Evolutionary conservation across 202 grass and related monocot genomes (phyloP).

Genomic region (Panicum hallii): DNA sequence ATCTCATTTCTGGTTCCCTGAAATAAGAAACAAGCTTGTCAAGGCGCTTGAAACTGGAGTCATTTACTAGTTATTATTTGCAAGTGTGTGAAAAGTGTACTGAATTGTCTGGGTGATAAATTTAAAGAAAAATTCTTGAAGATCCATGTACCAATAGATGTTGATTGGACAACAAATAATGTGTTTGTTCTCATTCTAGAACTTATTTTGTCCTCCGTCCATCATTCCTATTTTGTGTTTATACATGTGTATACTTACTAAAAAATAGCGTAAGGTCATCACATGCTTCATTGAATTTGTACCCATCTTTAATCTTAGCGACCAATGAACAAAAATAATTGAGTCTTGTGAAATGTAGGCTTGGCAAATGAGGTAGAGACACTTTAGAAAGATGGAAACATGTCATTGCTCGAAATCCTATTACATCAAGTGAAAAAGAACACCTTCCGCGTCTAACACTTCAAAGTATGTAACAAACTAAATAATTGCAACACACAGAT

Average conservation of each 20-base stretch:
- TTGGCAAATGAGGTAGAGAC: not conserved
- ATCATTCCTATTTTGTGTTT: not conserved
- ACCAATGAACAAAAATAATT: not conserved
- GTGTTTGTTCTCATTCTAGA: not conserved
- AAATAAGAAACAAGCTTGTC: slow-evolving; percentile 18
- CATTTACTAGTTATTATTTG: slow-evolving; percentile 24
- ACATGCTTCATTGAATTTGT: not conserved
- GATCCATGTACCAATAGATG: not conserved
- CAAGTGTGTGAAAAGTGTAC: not conserved
- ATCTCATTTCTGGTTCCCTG: slow-evolving; percentile 54
- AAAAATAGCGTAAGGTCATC: not conserved
- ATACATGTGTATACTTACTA: not conserved
- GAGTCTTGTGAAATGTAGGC: not conserved
- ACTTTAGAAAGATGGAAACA: not conserved
- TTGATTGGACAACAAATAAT: not conserved
- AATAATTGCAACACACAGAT: not conserved
- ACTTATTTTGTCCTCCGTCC: not conserved
- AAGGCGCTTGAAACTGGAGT: not conserved
- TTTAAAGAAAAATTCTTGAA: not conserved
- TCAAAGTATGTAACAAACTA: not conserved
- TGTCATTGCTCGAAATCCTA: not conserved
- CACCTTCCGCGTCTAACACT: not conserved
- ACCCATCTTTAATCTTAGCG: not conserved
- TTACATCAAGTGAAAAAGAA: not conserved
- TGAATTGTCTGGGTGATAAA: not conserved